Evolutionary conservation across 1,284 basidiomycete species (phyloP).

Genomic region (Sporisorium iseilematis-ciliati): DNA sequence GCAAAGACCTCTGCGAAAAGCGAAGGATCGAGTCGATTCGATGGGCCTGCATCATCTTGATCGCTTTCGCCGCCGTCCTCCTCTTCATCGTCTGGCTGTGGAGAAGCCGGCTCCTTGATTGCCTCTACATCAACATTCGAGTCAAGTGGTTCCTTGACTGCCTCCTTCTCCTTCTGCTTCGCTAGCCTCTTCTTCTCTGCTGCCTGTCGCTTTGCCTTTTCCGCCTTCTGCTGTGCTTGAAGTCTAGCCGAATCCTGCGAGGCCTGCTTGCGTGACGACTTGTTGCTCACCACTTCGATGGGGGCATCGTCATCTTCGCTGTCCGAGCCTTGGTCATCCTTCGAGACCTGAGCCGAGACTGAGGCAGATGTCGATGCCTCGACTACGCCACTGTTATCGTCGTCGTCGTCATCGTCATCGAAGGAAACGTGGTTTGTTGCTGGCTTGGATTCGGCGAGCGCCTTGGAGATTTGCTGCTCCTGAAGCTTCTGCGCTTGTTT

Average conservation of each 20-base stretch:
- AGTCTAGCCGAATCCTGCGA: slow-evolving; percentile 23
- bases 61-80: slow-evolving; percentile 12
- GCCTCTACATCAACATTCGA: background rate
- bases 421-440: slow-evolving; percentile 38
- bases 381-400: background rate
- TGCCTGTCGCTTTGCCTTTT: slow-evolving; percentile 38
- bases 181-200: slow-evolving; percentile 32
- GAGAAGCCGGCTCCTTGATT: background rate
- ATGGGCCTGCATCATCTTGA: slow-evolving; percentile 18
- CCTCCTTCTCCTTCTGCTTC: slow-evolving; percentile 30
- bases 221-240: slow-evolving; percentile 41
- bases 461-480: slow-evolving; percentile 48
- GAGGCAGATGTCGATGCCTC: slow-evolving; percentile 2
- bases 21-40: slow-evolving; percentile 56
- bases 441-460: slow-evolving; percentile 25
- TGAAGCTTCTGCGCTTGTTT: slow-evolving; percentile 42
- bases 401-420: slow-evolving; percentile 40
- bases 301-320: slow-evolving; percentile 46
- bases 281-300: slow-evolving; percentile 55
- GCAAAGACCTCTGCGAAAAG: slow-evolving; percentile 61
- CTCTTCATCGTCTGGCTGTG: background rate
- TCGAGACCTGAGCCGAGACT: background rate
- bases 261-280: slow-evolving; percentile 37
- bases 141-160: background rate
- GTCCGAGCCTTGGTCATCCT: background rate